phyloP scores from a whole-genome alignment of 1,284 basidiomycete species.

The Melampsora larici-populina region DNA sequence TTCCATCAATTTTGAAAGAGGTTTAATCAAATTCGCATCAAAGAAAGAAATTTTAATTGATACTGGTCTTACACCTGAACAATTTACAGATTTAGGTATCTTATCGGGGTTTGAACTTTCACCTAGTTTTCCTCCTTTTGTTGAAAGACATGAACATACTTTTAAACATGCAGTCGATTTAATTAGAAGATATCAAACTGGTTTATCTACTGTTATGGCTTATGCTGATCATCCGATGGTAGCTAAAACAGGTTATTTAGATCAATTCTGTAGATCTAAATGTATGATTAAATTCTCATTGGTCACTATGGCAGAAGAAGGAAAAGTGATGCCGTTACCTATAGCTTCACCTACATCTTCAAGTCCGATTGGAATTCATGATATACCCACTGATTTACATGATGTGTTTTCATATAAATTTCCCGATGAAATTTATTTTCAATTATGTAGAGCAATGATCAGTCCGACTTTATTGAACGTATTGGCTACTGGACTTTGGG shows the following conservation, averaged over 20 bases:
- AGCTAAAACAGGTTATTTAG: conserved; percentile 71
- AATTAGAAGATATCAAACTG: conserved; percentile 60
- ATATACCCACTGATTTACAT: conserved; percentile 85
- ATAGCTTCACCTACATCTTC: conserved; percentile 64
- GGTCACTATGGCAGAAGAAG: conserved; percentile 80
- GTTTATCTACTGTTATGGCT: conserved; percentile 36
- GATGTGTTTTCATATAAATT: conserved; percentile 92
- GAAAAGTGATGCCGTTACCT: conserved; percentile 79
- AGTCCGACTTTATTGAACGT: conserved; percentile 82
- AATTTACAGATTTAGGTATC: conserved; percentile 90
- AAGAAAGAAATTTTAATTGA: conserved; percentile 75
- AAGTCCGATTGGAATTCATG: conserved; percentile 59
- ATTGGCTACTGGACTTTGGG: conserved; percentile 74
- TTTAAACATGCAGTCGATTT: conserved; percentile 81
- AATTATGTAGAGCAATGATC: conserved; percentile 85
- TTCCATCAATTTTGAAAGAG: conserved; percentile 61
- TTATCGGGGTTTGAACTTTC: conserved; percentile 85
- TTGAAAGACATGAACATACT: conserved; percentile 68
- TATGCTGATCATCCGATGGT: conserved; percentile 66
- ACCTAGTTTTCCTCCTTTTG: conserved; percentile 71
- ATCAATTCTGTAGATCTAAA: conserved; percentile 83
- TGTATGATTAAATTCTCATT: conserved; percentile 90
- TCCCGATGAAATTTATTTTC: conserved; percentile 94
- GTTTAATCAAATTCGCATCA: conserved; percentile 74
- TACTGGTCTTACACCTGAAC: conserved; percentile 74